Base-by-base conservation (phyloP, 192 early-diverging fungal species). In the Entomortierella parvispora region DNA sequence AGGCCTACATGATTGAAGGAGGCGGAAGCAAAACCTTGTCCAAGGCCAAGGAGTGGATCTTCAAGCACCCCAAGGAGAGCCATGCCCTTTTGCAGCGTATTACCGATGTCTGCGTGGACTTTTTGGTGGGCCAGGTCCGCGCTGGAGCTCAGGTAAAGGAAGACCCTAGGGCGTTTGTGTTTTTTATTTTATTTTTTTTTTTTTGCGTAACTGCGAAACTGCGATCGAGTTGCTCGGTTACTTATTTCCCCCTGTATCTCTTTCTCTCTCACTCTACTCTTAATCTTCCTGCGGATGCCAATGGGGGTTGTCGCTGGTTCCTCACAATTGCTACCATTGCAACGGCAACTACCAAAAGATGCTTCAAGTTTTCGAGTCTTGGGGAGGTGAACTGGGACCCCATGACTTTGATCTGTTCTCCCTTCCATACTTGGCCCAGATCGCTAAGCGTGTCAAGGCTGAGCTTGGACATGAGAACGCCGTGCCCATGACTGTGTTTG, bases 1-100 rank as follows among this genome's bases (percentile, higher is more conserved):
- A 72, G 70, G 91, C 94, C 3, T 99, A 98, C 63, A 98, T 98
- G 96, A 89, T 97, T 63, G 97, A 99, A 81, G 97, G 97, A 33
- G 92, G 94, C 26, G 93, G 96, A 1, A 94, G 92, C 69, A 95
- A 93, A 69, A 93, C 88, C 8, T 86, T 96, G 55, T 85, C 91
- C 45, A 92, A 91, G 79, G 93, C 94, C 42, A 99, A 99, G 80
- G 65, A 83, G 3, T 99, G 95, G 95, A 85, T 99, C 47, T 93
- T 86, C 76, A 83, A 85, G 51, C 82, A 95, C 68, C 90, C 91
- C 0, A 80, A 90, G 32, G 91, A 84, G 32, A 87, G 89, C 17
- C 91, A 96, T 54, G 80, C 79, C 67, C 85, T 99, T 23, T 84
- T 99, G 55, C 84, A 88, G 58, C 83, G 82, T 45, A 87, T 96